Percentiles rank a stretch among this genome's conserved stretches.
Evolutionary conservation across 148 eudicot genomes (phyloP).

Genomic region (Vaccinium macrocarpon): DNA sequence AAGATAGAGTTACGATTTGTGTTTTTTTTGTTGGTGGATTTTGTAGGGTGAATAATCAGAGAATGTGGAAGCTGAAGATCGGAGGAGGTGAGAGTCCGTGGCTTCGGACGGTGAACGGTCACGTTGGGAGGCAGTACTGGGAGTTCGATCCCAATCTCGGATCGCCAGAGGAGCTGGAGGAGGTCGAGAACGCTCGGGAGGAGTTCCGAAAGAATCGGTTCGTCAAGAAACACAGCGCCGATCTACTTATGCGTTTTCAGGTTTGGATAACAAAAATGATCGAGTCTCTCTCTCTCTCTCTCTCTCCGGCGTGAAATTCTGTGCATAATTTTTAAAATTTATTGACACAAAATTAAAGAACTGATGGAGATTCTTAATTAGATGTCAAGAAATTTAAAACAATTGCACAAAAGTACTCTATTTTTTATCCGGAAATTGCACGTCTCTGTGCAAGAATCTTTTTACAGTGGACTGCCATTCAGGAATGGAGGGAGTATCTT

Average conservation of each 20-base stretch:
- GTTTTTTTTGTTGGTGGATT: background rate
- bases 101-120: background rate
- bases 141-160: background rate
- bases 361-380: no score
- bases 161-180: background rate
- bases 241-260: background rate
- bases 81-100: background rate
- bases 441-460: no score
- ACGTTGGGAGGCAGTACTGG: background rate
- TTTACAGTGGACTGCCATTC: no score
- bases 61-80: constrained; percentile 9
- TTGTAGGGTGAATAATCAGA: background rate
- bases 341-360: no score
- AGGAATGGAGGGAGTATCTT: no score
- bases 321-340: no score
- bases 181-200: background rate
- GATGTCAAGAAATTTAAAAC: no score
- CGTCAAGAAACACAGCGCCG: background rate
- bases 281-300: no score
- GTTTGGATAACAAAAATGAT: background rate
- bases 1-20: no score
- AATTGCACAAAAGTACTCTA: no score
- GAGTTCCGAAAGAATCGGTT: background rate
- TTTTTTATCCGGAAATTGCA: no score
- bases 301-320: no score